Evolutionary conservation across 2,329 filamentous ascomycete species (phyloP), one percentile per base, ranked within the genome.

Genomic region (Epichloe gansuensis): DNA sequence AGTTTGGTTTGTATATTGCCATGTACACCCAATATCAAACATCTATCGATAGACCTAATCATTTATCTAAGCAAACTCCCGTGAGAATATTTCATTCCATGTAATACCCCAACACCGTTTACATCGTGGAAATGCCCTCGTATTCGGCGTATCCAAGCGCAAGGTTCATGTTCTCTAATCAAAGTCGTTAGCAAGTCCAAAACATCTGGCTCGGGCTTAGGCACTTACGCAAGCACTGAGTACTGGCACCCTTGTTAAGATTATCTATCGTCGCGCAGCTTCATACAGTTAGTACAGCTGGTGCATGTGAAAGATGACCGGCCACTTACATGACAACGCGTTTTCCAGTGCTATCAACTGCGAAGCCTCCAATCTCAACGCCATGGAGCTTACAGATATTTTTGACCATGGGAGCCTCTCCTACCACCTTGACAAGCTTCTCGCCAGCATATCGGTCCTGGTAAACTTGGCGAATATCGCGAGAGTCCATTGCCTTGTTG

Each of bases 361-460:
- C 90, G 63, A 97, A 97, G 0, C 88, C 91, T 55, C 93, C 93
- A 68, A 98, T 90, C 72, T 97, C 91, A 4, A 95, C 85, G 23
- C 88, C 86, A 66, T 97, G 91, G 72, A 85, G 88, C 57, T 86
- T 82, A 60, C 81, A 81, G 62, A 96, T 96, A 60, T 82, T 75
- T 73, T 90, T 94, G 53, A 97, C 91, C 11, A 83, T 73, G 3
- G 91, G 93, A 0, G 87, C 80, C 68, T 97, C 91, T 51, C 91
- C 91, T 4, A 88, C 80, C 21, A 97, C 82, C 77, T 93, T 95
- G 66, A 98, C 85, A 15, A 98, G 82, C 72, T 90, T 91, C 78
- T 97, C 93, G 49, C 91, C 91, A 5, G 91, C 91, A 64, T 95
- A 98, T 25, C 91, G 82, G 62, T 97, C 91, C 71, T 97, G 91